Base-by-base conservation (phyloP, 345 rosid species). In the Sonneratia caseolaris region DNA sequence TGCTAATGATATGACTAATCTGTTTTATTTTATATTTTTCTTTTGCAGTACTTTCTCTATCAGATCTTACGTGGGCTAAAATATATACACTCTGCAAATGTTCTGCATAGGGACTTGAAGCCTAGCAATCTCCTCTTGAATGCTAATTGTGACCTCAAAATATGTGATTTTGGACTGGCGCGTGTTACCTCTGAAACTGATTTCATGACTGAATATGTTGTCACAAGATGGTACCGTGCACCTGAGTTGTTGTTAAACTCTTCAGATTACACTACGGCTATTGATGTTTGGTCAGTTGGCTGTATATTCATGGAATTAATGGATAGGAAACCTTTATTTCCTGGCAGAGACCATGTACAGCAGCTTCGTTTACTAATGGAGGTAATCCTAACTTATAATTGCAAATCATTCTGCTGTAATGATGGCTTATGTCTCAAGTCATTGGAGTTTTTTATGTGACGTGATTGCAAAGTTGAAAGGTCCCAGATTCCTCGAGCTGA, bases 251-350 rank as follows among this genome's bases (percentile, higher is more conserved):
- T 94, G 62, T 76, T 94, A 66, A 85, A 86, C 81, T 90, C 96
- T 40, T 84, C 87, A 72, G 89, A 86, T 73, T 94, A 91, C 70
- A 91, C 95, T 19, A 81, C 91, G 53, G 95, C 98, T 14, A 96
- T 96, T 70, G 99, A 96, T 86, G 90, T 96, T 27, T 96, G 99
- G 99, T 92, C 98, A 57, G 99, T 92, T 45, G 97, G 98, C 49
- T 94, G 98, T 73, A 82, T 94, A 70, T 94, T 91, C 77, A 83
- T 91, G 93, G 97, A 94, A 77, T 62, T 88, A 80, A 77, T 90
- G 84, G 89, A 84, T 77, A 82, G 96, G 59, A 76, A 84, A 76
- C 95, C 97, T 19, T 71, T 94, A 68, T 94, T 94, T 80, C 96
- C 96, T 27, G 98, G 98, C 61, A 80, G 90, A 68, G 92, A 94